A percentile compares a stretch with the other conserved stretches of the same genome.
phyloP scores from a whole-genome alignment of 1,284 basidiomycete species.

The Cutaneotrichosporon sp. region DNA sequence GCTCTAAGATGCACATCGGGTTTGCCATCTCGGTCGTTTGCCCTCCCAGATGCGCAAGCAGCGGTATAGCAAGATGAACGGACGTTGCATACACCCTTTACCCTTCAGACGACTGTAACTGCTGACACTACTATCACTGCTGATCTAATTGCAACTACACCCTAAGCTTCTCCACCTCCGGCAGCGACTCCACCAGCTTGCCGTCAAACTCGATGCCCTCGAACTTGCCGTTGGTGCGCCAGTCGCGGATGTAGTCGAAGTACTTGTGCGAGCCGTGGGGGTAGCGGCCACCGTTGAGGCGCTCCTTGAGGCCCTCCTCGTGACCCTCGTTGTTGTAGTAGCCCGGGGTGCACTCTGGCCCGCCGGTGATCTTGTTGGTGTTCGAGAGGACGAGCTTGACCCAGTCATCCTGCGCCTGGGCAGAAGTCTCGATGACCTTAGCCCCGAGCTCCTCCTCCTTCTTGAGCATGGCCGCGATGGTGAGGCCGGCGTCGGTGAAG shows the following conservation, averaged over 20 bases:
- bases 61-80: no score
- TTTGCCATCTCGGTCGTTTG: no score
- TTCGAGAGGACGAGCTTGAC: conserved; percentile 12
- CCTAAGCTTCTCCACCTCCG: neutral
- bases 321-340: conserved; percentile 23
- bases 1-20: no score
- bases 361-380: neutral
- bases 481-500: conserved; percentile 13
- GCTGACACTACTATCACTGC: neutral
- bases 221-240: conserved; percentile 20
- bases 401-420: conserved; percentile 12
- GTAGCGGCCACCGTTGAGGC: conserved; percentile 14
- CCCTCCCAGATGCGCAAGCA: no score
- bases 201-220: conserved; percentile 22
- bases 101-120: neutral
- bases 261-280: conserved; percentile 14
- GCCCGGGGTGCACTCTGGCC: conserved; percentile 16
- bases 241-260: conserved; percentile 20
- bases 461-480: conserved; percentile 15
- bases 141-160: neutral
- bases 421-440: conserved; percentile 3
- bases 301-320: conserved; percentile 10
- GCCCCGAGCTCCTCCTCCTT: conserved; percentile 14
- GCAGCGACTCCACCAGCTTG: conserved; percentile 1
- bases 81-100: neutral